Conservation (phyloP, 345 rosid genomes). For the Physaria fendleri region DNA sequence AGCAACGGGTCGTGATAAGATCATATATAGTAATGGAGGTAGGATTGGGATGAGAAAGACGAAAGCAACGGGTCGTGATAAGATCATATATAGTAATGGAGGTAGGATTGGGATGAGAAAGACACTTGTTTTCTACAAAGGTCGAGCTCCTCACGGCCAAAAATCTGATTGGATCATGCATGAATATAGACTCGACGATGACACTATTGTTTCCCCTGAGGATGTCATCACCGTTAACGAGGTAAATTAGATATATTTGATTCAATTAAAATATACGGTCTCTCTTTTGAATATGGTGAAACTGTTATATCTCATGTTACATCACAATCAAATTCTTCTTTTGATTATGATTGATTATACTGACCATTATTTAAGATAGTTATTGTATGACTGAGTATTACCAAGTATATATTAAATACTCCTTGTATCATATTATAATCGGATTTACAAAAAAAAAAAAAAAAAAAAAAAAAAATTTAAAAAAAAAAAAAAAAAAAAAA, state of each 20-base stretch:
- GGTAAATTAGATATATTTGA: not conserved
- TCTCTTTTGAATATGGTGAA: no score
- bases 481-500: no score
- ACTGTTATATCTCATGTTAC: no score
- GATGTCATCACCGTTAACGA: slow-evolving; percentile 35
- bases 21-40: slow-evolving; percentile 46
- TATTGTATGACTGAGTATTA: no score
- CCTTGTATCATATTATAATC: no score
- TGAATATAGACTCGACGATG: slow-evolving; percentile 66
- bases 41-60: slow-evolving; percentile 77
- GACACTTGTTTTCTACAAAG: slow-evolving; percentile 76
- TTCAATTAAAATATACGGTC: not conserved
- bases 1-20: slow-evolving; percentile 82
- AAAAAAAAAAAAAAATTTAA: no score
- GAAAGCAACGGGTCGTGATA: no score
- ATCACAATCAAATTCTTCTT: not conserved
- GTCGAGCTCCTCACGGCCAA: slow-evolving; percentile 80
- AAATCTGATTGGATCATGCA: slow-evolving; percentile 92
- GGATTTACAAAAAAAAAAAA: no score
- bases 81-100: no score
- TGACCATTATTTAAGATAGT: no score
- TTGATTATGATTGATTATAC: slow-evolving; percentile 5
- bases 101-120: no score
- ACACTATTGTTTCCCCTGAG: slow-evolving; percentile 12
- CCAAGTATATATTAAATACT: no score